These are phyloP conservation scores for Boletus coccyginus DNA, from an alignment of 768 basidiomycete species.

Conservation along the genomic window DNA sequence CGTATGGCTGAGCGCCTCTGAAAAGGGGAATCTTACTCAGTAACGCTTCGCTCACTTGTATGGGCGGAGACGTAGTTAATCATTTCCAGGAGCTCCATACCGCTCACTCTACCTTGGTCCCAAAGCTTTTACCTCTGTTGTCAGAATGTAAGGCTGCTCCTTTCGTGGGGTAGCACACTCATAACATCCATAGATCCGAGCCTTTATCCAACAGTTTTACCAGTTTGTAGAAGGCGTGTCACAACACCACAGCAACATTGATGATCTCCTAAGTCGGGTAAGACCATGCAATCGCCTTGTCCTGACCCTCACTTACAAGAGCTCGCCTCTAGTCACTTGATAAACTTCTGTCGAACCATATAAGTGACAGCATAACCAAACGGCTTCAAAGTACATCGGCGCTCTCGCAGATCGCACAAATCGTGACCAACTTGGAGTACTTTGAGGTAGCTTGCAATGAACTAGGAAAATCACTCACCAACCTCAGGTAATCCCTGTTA, in stretches of 20 bases:
- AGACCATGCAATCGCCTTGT: conserved; percentile 1
- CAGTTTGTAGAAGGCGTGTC: conserved; percentile 94
- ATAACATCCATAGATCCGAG: conserved; percentile 57
- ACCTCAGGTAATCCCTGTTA: conserved; percentile 56
- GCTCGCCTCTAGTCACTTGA: conserved; percentile 69
- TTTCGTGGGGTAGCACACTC: not conserved
- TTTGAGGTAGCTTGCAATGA: conserved; percentile 84
- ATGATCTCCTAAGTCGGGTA: conserved; percentile 88
- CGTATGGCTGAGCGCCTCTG: conserved; percentile 77
- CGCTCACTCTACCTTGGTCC: conserved; percentile 87
- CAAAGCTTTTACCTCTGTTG: conserved; percentile 94
- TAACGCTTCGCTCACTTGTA: conserved; percentile 24
- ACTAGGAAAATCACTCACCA: conserved; percentile 80
- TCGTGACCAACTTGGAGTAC: conserved; percentile 90
- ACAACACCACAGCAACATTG: conserved; percentile 87
- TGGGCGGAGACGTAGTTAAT: not conserved
- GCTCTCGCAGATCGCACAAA: conserved; percentile 88
- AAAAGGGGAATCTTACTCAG: conserved; percentile 59
- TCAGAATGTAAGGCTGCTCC: conserved; percentile 57
- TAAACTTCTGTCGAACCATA: conserved; percentile 68
- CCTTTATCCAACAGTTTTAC: conserved; percentile 93
- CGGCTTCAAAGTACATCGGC: conserved; percentile 74
- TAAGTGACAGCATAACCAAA: conserved; percentile 72
- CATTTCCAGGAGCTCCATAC: conserved; percentile 53
- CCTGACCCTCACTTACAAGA: conserved; percentile 1